Evolutionary conservation across 208 protist species (phyloP).

Genomic region (Blechomonas ayalai): DNA sequence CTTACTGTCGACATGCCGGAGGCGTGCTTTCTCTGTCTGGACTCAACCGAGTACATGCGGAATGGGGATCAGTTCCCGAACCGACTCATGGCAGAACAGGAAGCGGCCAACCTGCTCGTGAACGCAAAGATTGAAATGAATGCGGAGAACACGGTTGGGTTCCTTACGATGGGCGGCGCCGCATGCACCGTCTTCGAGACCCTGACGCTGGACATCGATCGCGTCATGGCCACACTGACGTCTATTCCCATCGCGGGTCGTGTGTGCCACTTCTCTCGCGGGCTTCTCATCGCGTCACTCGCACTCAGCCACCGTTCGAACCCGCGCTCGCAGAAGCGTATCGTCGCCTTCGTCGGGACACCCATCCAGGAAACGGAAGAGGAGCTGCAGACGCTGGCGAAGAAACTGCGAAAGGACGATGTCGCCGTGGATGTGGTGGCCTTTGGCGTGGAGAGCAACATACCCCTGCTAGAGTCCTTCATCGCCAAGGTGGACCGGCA

Average conservation of each 20-base stretch:
- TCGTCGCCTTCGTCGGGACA: slow-evolving; percentile 97
- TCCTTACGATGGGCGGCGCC: slow-evolving; percentile 91
- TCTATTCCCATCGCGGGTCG: slow-evolving; percentile 83
- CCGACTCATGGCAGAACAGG: slow-evolving; percentile 92
- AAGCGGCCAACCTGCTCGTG: slow-evolving; percentile 94
- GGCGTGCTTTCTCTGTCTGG: slow-evolving; percentile 89
- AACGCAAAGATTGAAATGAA: slow-evolving; percentile 93
- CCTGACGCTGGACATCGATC: slow-evolving; percentile 91
- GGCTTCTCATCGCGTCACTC: slow-evolving; percentile 92
- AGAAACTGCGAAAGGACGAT: slow-evolving; percentile 96
- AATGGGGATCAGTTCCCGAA: slow-evolving; percentile 98
- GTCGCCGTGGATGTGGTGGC: slow-evolving; percentile 95
- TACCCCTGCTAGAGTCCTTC: slow-evolving; percentile 87
- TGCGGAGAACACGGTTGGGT: slow-evolving; percentile 95
- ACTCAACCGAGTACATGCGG: slow-evolving; percentile 98
- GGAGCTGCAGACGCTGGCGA: slow-evolving; percentile 90
- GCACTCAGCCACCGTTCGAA: slow-evolving; percentile 95
- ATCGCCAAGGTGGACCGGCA: slow-evolving; percentile 85
- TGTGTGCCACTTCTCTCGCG: slow-evolving; percentile 82
- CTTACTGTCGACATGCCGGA: slow-evolving; percentile 60
- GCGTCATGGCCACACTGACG: slow-evolving; percentile 89
- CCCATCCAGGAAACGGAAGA: slow-evolving; percentile 86
- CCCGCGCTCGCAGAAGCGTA: slow-evolving; percentile 93
- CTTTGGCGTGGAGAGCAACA: slow-evolving; percentile 93
- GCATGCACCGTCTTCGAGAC: slow-evolving; percentile 93